Conservation (phyloP, 768 basidiomycete species). For the Mycena latifolia region DNA sequence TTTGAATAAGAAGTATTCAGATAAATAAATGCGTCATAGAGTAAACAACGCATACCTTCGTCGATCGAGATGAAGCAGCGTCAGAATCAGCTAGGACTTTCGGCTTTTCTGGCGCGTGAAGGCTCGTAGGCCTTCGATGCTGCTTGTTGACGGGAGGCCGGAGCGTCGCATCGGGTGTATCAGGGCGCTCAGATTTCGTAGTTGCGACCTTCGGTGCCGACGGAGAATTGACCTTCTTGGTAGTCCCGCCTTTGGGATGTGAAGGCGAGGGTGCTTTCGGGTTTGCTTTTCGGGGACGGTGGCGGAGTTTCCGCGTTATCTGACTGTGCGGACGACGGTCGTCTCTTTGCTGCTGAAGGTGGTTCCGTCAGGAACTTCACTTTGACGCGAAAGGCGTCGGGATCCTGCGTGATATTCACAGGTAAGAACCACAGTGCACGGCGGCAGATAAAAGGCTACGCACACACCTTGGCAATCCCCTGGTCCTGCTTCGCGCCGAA, state of each 20-base stretch:
- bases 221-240: background rate
- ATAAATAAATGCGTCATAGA: too few relatives aligned
- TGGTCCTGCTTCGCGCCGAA: slow-evolving; percentile 31
- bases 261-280: too few relatives aligned
- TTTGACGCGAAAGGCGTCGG: slow-evolving; percentile 27
- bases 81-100: background rate
- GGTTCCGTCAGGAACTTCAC: slow-evolving; percentile 20
- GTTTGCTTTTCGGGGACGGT: too few relatives aligned
- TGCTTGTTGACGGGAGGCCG: background rate
- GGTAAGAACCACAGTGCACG: background rate
- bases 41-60: background rate
- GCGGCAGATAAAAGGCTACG: background rate
- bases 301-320: background rate
- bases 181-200: background rate
- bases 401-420: slow-evolving; percentile 16
- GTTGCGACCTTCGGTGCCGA: background rate
- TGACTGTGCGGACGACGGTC: background rate
- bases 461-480: slow-evolving; percentile 8
- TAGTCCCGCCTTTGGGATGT: too few relatives aligned
- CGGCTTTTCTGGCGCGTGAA: slow-evolving; percentile 11
- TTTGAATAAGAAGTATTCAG: background rate
- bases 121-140: slow-evolving; percentile 18
- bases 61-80: background rate
- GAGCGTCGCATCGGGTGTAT: slow-evolving; percentile 1
- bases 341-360: background rate